phyloP scores from a whole-genome alignment of 768 basidiomycete species.

The Pseudohyphozyma bogoriensis region DNA sequence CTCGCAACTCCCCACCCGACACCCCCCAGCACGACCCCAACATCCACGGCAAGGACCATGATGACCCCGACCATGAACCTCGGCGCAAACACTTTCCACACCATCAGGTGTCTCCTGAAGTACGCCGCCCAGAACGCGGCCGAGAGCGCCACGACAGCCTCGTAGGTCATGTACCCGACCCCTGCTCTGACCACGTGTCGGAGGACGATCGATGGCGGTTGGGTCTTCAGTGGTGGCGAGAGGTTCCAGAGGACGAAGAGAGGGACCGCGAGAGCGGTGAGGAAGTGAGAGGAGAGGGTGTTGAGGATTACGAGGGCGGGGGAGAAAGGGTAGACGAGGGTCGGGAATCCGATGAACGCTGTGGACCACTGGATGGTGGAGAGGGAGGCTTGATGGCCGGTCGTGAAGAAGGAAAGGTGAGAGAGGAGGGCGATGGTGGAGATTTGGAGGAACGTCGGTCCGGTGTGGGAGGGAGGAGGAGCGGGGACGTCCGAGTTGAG shows the following conservation, averaged over 20 bases:
- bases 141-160: conserved; percentile 34
- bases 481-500: conserved; percentile 40
- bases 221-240: conserved; percentile 45
- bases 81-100: conserved; percentile 98
- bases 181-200: conserved; percentile 21
- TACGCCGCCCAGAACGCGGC: conserved; percentile 41
- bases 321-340: conserved; percentile 61
- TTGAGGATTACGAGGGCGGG: conserved; percentile 66
- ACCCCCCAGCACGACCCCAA: conserved; percentile 42
- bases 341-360: conserved; percentile 67
- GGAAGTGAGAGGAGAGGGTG: conserved; percentile 59
- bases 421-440: conserved; percentile 66
- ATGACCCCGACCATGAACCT: conserved; percentile 72
- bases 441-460: conserved; percentile 53
- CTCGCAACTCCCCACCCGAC: conserved; percentile 24
- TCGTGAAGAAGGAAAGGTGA: conserved; percentile 66
- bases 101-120: conserved; percentile 33
- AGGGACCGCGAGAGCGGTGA: conserved; percentile 58
- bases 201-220: conserved; percentile 40
- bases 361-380: conserved; percentile 91
- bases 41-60: conserved; percentile 59
- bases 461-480: conserved; percentile 38
- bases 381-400: conserved; percentile 84
- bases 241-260: conserved; percentile 76
- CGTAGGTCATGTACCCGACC: conserved; percentile 23